phyloP scores from a whole-genome alignment of 2,329 filamentous ascomycete genomes.

The Penicillium brasilianum region DNA sequence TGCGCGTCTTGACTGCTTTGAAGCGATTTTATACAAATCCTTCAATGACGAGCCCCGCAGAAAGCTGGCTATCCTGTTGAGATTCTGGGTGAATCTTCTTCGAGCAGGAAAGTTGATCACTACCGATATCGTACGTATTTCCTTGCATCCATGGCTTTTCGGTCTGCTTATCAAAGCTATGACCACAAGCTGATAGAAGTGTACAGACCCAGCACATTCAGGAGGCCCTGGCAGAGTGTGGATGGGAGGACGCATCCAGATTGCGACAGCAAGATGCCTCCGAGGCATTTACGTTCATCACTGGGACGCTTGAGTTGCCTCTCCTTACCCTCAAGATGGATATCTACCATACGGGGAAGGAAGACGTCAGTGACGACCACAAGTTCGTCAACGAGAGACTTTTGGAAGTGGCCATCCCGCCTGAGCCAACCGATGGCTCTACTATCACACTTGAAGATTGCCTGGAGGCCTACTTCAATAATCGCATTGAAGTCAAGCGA shows the following conservation, averaged over 20 bases:
- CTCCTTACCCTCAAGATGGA: constrained; percentile 91
- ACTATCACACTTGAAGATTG: constrained; percentile 85
- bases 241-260: constrained; percentile 79
- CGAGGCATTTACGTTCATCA: constrained; percentile 94
- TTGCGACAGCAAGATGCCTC: constrained; percentile 93
- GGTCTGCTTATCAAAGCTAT: neutral
- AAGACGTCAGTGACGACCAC: constrained; percentile 83
- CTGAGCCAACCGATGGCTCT: constrained; percentile 68
- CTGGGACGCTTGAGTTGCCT: constrained; percentile 83
- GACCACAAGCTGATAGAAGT: constrained; percentile 19
- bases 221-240: constrained; percentile 79
- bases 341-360: constrained; percentile 88
- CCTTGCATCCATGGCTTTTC: neutral
- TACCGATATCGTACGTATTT: constrained; percentile 70
- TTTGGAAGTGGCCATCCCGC: constrained; percentile 87
- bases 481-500: constrained; percentile 83
- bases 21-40: constrained; percentile 84
- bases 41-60: constrained; percentile 74
- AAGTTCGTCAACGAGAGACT: constrained; percentile 92
- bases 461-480: constrained; percentile 93
- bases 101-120: constrained; percentile 83
- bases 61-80: constrained; percentile 75
- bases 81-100: constrained; percentile 92
- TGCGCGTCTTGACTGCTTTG: constrained; percentile 84
- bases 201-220: constrained; percentile 78